phyloP scores from a whole-genome alignment of 352 stramenopile species.

The Globisporangium solare region DNA sequence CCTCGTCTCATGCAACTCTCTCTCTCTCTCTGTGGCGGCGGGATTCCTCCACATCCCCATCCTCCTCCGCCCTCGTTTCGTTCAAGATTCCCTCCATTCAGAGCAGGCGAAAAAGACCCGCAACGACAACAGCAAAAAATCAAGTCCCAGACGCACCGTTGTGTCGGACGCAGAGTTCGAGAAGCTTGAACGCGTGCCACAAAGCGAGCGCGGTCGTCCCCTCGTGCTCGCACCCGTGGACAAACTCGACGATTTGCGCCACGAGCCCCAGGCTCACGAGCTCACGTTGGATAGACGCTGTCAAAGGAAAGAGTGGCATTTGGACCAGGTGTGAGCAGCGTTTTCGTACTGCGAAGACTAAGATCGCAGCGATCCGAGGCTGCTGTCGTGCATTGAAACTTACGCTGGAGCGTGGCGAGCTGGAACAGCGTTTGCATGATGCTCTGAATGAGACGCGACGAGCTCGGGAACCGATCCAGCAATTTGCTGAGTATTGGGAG shows the following conservation, averaged over 20 bases:
- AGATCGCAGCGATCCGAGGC: too few relatives aligned
- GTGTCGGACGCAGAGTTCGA: constrained; percentile 35
- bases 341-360: too few relatives aligned
- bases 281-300: constrained; percentile 13
- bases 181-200: constrained; percentile 54
- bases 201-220: constrained; percentile 16
- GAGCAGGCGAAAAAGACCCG: background rate
- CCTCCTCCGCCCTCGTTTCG: background rate
- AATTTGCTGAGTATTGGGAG: constrained; percentile 24
- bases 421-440: constrained; percentile 43
- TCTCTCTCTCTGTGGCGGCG: too few relatives aligned
- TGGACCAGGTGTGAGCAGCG: background rate
- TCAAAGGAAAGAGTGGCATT: constrained; percentile 1
- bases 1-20: too few relatives aligned
- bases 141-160: constrained; percentile 22
- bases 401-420: constrained; percentile 33
- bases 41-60: background rate
- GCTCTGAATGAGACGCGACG: constrained; percentile 18
- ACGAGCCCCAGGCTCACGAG: constrained; percentile 29
- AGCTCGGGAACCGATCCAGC: constrained; percentile 17
- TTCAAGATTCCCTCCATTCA: background rate
- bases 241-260: constrained; percentile 27
- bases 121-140: too few relatives aligned
- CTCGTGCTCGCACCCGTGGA: constrained; percentile 15
- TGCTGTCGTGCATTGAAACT: background rate